Conservation (phyloP, 208 protist species). For the Zelonia costaricensis region DNA sequence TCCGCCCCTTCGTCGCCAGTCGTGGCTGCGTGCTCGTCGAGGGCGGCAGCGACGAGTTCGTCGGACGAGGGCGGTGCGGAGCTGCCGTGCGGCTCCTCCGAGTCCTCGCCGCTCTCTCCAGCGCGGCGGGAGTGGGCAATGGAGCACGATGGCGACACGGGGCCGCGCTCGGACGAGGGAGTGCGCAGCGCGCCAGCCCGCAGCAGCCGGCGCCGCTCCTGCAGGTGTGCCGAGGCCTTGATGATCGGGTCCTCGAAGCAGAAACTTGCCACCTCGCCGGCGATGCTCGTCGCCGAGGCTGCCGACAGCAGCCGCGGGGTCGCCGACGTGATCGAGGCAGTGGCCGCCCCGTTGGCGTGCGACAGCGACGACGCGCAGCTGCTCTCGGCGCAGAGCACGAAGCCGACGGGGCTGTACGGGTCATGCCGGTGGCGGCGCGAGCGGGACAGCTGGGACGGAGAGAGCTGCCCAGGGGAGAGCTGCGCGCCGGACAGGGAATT, state of each 20-base stretch:
- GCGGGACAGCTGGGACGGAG: background rate
- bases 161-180: constrained; percentile 1
- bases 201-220: constrained; percentile 16
- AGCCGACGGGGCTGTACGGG: constrained; percentile 24
- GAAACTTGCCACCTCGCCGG: constrained; percentile 6
- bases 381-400: constrained; percentile 19
- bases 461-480: background rate
- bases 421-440: constrained; percentile 24
- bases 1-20: too few species aligned
- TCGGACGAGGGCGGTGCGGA: background rate
- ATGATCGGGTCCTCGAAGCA: constrained; percentile 28
- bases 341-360: background rate
- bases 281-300: constrained; percentile 2
- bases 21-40: background rate
- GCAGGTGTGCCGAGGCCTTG: constrained; percentile 17
- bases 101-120: background rate
- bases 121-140: background rate
- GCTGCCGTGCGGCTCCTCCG: background rate
- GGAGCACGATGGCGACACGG: background rate
- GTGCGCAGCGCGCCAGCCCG: background rate
- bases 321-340: constrained; percentile 3
- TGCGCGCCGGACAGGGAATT: background rate
- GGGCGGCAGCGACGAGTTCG: background rate
- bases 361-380: constrained; percentile 19
- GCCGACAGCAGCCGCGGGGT: background rate